phyloP scores from a whole-genome alignment of 192 early-diverging fungal genomes.

The Gigaspora rosea region DNA sequence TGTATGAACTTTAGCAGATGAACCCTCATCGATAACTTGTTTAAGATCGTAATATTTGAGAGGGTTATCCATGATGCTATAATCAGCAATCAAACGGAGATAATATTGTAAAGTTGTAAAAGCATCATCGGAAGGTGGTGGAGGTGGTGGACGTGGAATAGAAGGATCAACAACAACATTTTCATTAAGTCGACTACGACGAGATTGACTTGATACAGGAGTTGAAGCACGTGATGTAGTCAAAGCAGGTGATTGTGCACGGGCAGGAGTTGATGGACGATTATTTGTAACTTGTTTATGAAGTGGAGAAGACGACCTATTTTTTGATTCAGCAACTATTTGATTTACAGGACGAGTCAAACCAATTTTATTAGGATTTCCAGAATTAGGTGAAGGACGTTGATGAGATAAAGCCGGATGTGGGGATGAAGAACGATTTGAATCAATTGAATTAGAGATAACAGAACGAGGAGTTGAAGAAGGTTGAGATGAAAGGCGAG shows the following conservation, averaged over 20 bases:
- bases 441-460: too few species aligned
- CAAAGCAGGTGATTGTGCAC: background rate
- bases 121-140: conserved; percentile 11
- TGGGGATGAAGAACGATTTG: too few species aligned
- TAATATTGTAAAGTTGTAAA: conserved; percentile 5
- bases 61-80: background rate
- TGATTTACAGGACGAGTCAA: too few species aligned
- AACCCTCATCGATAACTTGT: conserved; percentile 32
- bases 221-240: background rate
- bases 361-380: too few species aligned
- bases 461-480: too few species aligned
- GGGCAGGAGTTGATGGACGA: background rate
- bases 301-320: too few species aligned
- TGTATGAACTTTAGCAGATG: conserved; percentile 30
- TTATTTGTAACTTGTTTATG: too few species aligned
- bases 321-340: too few species aligned
- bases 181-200: background rate
- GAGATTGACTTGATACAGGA: background rate
- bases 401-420: too few species aligned
- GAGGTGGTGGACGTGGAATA: background rate
- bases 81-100: conserved; percentile 24
- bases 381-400: too few species aligned
- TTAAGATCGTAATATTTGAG: conserved; percentile 19
- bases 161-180: background rate
- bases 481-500: too few species aligned